Conservation (phyloP, 1,284 basidiomycete species). For the Agroathelia rolfsii region DNA sequence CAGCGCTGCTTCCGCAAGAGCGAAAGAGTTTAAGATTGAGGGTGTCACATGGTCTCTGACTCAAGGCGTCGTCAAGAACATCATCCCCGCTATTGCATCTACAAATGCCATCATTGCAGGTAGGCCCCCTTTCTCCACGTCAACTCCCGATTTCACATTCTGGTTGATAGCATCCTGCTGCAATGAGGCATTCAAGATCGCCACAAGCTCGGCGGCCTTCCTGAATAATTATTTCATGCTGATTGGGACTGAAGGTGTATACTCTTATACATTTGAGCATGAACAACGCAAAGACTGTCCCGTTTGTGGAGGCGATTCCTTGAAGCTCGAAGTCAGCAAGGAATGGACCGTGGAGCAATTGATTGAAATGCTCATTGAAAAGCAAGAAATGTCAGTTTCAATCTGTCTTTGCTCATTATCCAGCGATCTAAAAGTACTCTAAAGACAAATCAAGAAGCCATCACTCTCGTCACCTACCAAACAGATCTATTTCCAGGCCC, state of each 20-base stretch:
- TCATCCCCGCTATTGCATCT: slow-evolving; percentile 96
- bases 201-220: slow-evolving; percentile 87
- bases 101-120: slow-evolving; percentile 96
- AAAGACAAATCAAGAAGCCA: slow-evolving; percentile 88
- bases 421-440: slow-evolving; percentile 5
- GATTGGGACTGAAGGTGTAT: slow-evolving; percentile 92
- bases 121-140: slow-evolving; percentile 21
- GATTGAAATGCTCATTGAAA: slow-evolving; percentile 78
- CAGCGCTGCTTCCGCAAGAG: slow-evolving; percentile 69
- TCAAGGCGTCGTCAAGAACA: slow-evolving; percentile 99
- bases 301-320: slow-evolving; percentile 88
- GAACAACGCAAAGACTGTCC: slow-evolving; percentile 91
- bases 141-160: not conserved
- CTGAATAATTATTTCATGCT: slow-evolving; percentile 99
- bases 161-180: slow-evolving; percentile 78
- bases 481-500: slow-evolving; percentile 88
- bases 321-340: slow-evolving; percentile 57
- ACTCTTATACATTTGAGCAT: slow-evolving; percentile 96
- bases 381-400: slow-evolving; percentile 72
- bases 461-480: slow-evolving; percentile 62
- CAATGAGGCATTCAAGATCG: slow-evolving; percentile 98
- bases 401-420: slow-evolving; percentile 6
- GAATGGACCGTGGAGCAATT: slow-evolving; percentile 77
- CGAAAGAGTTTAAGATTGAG: slow-evolving; percentile 90
- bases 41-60: slow-evolving; percentile 97